A percentile compares a stretch with the other conserved stretches of the same genome.
Evolutionary conservation across 2,329 filamentous ascomycete species (phyloP).

Genomic region (Blastomyces silverae): DNA sequence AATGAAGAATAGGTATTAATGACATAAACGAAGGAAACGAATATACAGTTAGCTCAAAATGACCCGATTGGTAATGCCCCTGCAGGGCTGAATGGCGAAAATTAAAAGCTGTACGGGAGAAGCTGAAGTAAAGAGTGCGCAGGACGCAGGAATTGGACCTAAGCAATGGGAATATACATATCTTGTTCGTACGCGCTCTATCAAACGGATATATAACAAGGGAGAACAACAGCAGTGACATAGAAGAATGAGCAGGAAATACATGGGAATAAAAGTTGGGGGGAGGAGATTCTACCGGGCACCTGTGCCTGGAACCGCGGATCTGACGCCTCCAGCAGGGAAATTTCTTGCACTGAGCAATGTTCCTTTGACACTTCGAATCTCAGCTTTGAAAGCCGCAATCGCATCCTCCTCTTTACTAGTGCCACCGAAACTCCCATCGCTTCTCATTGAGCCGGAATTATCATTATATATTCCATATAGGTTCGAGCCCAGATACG

Average conservation of each 20-base stretch:
- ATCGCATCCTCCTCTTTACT: slow-evolving; percentile 52
- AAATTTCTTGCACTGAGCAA: slow-evolving; percentile 58
- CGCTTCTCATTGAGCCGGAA: slow-evolving; percentile 23
- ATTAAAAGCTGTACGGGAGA: not conserved
- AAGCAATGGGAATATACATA: not conserved
- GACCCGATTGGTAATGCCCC: not conserved
- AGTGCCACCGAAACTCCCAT: slow-evolving; percentile 27
- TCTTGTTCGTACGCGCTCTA: not conserved
- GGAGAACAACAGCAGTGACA: not conserved
- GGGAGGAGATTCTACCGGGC: not conserved
- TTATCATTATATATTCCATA: slow-evolving; percentile 33
- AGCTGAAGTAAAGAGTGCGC: not conserved
- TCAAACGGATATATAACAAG: not conserved
- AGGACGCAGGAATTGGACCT: not conserved
- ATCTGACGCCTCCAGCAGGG: slow-evolving; percentile 28
- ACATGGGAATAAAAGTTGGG: not conserved
- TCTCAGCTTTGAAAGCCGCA: slow-evolving; percentile 52
- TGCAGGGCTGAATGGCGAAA: not conserved
- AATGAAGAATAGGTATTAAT: no score
- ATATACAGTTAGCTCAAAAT: not conserved
- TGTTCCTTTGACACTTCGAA: slow-evolving; percentile 57
- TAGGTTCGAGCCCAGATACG: slow-evolving; percentile 25
- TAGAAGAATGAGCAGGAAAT: not conserved
- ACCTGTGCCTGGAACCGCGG: not conserved
- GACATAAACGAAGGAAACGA: not conserved